phyloP scores from a whole-genome alignment of 2,329 filamentous ascomycete species.

The Fusarium paranaense region DNA sequence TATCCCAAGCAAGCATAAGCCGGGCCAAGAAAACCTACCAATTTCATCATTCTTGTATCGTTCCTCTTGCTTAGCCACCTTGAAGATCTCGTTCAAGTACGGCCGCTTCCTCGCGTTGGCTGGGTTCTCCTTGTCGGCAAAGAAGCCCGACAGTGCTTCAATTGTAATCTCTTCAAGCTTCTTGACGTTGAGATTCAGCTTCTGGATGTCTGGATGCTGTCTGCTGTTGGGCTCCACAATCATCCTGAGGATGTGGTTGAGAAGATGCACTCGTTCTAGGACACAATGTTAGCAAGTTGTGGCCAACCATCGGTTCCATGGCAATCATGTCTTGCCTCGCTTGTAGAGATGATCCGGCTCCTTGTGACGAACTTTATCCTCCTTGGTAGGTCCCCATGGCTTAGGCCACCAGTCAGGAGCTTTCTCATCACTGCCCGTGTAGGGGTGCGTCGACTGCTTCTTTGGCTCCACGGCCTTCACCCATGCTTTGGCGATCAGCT shows the following conservation, averaged over 20 bases:
- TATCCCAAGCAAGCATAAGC: neutral
- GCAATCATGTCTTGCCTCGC: conserved; percentile 59
- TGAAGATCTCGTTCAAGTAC: conserved; percentile 71
- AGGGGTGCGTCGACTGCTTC: conserved; percentile 81
- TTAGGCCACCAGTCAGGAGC: conserved; percentile 77
- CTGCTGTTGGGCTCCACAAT: conserved; percentile 62
- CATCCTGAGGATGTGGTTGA: conserved; percentile 71
- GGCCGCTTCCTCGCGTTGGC: conserved; percentile 66
- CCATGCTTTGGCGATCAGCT: conserved; percentile 80
- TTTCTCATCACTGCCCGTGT: conserved; percentile 72
- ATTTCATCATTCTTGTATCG: conserved; percentile 67
- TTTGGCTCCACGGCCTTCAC: conserved; percentile 81
- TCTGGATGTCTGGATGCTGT: conserved; percentile 65
- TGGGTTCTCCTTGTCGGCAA: conserved; percentile 62
- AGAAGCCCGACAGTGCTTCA: conserved; percentile 69
- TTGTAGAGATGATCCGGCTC: conserved; percentile 81
- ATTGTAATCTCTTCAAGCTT: conserved; percentile 70
- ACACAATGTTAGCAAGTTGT: conserved; percentile 9
- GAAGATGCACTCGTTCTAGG: conserved; percentile 68
- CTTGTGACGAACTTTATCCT: conserved; percentile 72
- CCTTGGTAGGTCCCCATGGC: conserved; percentile 61
- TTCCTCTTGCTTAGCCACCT: conserved; percentile 68
- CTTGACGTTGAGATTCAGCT: conserved; percentile 63
- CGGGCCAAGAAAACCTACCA: conserved; percentile 54
- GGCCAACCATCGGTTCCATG: neutral